Percentiles rank a stretch among this genome's conserved stretches.
These are phyloP conservation scores for Teratosphaeria pseudoeucalypti DNA, from an alignment of 2,329 filamentous ascomycete genomes.

Conservation along the genomic window DNA sequence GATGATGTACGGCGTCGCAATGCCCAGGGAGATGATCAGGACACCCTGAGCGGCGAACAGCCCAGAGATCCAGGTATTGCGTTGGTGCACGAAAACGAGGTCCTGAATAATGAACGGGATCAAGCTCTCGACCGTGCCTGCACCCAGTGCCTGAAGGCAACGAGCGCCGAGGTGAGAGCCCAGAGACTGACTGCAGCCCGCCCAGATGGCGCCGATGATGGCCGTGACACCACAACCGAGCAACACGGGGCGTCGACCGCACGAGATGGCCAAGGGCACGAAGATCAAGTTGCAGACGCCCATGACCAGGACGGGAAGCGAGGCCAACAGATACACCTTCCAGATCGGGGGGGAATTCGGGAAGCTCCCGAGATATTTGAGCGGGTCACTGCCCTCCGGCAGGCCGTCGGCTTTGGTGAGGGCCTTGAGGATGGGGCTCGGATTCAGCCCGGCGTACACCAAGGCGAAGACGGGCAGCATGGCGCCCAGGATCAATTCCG, in stretches of 20 bases:
- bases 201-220: slow-evolving; percentile 19
- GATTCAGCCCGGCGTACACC: slow-evolving; percentile 17
- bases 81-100: slow-evolving; percentile 20
- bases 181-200: slow-evolving; percentile 16
- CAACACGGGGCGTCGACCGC: slow-evolving; percentile 20
- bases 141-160: slow-evolving; percentile 21
- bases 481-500: slow-evolving; percentile 21
- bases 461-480: slow-evolving; percentile 22
- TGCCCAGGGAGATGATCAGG: slow-evolving; percentile 22
- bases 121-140: slow-evolving; percentile 23
- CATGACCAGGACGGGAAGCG: slow-evolving; percentile 21
- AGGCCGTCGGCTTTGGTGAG: neutral
- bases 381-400: slow-evolving; percentile 11
- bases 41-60: slow-evolving; percentile 21
- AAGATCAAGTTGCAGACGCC: slow-evolving; percentile 20
- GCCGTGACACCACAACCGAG: slow-evolving; percentile 18
- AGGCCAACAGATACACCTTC: slow-evolving; percentile 20
- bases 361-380: slow-evolving; percentile 10
- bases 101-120: slow-evolving; percentile 24
- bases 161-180: slow-evolving; percentile 19
- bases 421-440: slow-evolving; percentile 7
- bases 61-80: slow-evolving; percentile 20
- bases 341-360: slow-evolving; percentile 19
- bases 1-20: slow-evolving; percentile 21
- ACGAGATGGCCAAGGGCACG: slow-evolving; percentile 20